A percentile compares a stretch with the other conserved stretches of the same genome.
Evolutionary conservation across 2,329 filamentous ascomycete species (phyloP).

Genomic region (Thielaviopsis populi): DNA sequence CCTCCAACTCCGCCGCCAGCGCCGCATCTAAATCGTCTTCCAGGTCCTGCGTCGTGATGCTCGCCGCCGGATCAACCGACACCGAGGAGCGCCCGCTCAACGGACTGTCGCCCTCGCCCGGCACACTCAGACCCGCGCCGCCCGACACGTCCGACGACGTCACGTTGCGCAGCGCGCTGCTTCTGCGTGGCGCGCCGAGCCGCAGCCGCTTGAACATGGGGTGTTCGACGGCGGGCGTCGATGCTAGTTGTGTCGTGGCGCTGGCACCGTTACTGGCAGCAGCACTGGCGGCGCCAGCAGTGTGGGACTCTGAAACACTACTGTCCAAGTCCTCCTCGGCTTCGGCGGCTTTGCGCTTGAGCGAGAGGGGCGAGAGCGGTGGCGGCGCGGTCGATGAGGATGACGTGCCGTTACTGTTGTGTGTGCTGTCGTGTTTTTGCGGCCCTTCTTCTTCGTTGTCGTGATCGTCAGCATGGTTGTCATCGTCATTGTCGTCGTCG

Average conservation of each 20-base stretch:
- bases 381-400: neutral
- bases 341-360: conserved; percentile 19
- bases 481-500: conserved; percentile 25
- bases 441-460: conserved; percentile 19
- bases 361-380: neutral
- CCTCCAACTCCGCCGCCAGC: conserved; percentile 44
- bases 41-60: conserved; percentile 22
- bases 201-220: conserved; percentile 15
- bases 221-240: conserved; percentile 4
- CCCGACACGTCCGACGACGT: conserved; percentile 29
- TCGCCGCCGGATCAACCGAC: conserved; percentile 27
- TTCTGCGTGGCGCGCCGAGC: conserved; percentile 21
- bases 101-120: conserved; percentile 25
- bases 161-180: conserved; percentile 27
- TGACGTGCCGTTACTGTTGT: conserved; percentile 10
- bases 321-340: conserved; percentile 16
- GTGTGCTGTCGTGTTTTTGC: neutral
- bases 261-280: conserved; percentile 27
- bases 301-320: conserved; percentile 12
- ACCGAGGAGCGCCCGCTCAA: conserved; percentile 29
- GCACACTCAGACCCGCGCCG: conserved; percentile 28
- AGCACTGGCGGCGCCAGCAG: conserved; percentile 18
- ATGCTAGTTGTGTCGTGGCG: conserved; percentile 30
- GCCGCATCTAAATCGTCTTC: conserved; percentile 47
- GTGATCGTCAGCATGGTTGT: conserved; percentile 18